phyloP scores from a whole-genome alignment of 2,329 filamentous ascomycete genomes.

The Biscogniauxia mediterranea region DNA sequence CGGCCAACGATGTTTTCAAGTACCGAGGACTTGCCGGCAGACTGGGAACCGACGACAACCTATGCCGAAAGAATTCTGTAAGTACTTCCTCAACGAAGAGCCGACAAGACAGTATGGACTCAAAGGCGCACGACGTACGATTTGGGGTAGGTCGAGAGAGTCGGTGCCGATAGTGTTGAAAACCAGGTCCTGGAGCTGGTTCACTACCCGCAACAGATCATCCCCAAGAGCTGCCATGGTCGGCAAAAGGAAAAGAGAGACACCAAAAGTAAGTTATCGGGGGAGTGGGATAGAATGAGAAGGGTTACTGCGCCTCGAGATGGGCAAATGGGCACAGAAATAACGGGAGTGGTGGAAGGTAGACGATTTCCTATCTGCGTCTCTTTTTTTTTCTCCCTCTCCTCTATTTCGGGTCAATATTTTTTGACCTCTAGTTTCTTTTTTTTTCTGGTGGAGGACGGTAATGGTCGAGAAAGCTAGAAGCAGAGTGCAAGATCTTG shows the following conservation, averaged over 20 bases:
- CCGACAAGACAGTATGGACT: neutral
- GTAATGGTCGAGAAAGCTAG: neutral
- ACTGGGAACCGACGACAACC: conserved; percentile 98
- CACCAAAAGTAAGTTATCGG: neutral
- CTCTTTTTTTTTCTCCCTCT: neutral
- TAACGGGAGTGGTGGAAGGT: neutral
- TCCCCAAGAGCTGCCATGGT: conserved; percentile 92
- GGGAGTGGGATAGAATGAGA: neutral
- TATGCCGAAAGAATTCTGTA: conserved; percentile 38
- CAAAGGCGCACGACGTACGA: conserved; percentile 60
- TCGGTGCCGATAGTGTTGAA: conserved; percentile 99
- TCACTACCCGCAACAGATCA: conserved; percentile 91
- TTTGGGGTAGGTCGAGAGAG: conserved; percentile 94
- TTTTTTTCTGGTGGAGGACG: neutral
- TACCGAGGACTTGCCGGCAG: conserved; percentile 96
- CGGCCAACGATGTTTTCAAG: conserved; percentile 98
- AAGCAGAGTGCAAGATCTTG: neutral
- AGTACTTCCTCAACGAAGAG: conserved; percentile 9
- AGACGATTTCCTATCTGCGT: neutral
- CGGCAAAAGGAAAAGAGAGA: neutral
- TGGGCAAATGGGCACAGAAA: neutral
- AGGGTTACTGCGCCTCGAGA: neutral
- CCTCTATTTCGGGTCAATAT: neutral
- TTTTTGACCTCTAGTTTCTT: neutral
- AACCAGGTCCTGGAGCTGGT: conserved; percentile 96